Evolutionary conservation across 768 basidiomycete genomes (phyloP), one percentile per base, ranked within the genome.

Genomic region (Termitomyces sp.): DNA sequence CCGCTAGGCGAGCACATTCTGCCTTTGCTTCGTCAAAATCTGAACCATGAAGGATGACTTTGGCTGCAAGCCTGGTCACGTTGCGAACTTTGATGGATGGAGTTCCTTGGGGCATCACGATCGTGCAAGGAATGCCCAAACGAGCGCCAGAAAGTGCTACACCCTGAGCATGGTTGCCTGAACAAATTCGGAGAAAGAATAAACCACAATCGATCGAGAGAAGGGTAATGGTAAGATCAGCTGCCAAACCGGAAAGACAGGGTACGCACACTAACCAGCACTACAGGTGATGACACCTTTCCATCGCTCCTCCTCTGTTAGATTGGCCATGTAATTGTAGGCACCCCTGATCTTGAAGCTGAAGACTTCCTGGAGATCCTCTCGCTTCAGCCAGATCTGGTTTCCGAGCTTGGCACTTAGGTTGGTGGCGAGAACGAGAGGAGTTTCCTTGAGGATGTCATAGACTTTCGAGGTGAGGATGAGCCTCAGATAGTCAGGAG

Each of bases 261-360:
- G 65, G 62, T 74, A 82, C 78, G 81, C 80, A 79, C 75, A 87
- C 92, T 85, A 75, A 97, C 95, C 96, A 58, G 97, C 97, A 70
- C 93, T 96, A 69, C 97, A 99, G 47, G 97, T 98, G 55, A 98
- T 80, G 64, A 99, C 97, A 58, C 97, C 97, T 72, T 95, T 95
- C 92, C 95, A 95, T 57, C 93, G 81, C 68, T 98, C 96, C 56
- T 95, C 93, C 33, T 89, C 87, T 8, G 79, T 78, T 36, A 99
- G 77, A 71, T 83, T 82, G 22, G 93, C 93, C 96, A 99, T 99
- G 67, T 97, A 92, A 72, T 99, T 99, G 77, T 97, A 99, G 33
- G 97, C 97, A 24, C 97, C 97, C 5, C 97, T 82, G 47, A 98
- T 95, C 70, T 99, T 99, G 86, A 99, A 99, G 71, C 93, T 95